Conservation (phyloP, 371 early-diverging fungal species). For the Catenaria anguillulae region DNA sequence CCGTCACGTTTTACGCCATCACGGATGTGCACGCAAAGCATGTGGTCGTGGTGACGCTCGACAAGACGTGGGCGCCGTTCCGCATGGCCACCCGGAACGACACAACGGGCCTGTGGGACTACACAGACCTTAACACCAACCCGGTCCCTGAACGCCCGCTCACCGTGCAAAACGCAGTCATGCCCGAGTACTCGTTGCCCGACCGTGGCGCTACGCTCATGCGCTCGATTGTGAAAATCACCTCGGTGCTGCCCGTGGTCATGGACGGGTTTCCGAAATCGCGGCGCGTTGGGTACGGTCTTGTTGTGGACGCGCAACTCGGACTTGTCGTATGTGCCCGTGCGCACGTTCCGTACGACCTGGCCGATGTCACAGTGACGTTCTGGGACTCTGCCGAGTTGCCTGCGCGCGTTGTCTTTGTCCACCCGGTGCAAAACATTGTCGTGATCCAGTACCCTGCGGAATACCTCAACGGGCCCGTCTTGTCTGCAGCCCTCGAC, state of each 20-base stretch:
- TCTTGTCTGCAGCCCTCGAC: constrained; percentile 45
- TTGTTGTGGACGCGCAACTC: constrained; percentile 52
- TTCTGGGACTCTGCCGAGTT: constrained; percentile 39
- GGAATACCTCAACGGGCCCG: constrained; percentile 47
- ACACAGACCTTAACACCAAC: constrained; percentile 47
- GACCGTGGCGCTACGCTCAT: constrained; percentile 15
- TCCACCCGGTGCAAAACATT: constrained; percentile 73
- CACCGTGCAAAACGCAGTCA: constrained; percentile 18
- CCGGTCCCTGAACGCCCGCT: constrained; percentile 16
- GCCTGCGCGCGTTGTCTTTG: constrained; percentile 28
- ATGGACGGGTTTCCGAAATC: constrained; percentile 26
- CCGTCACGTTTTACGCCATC: constrained; percentile 57
- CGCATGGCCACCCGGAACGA: constrained; percentile 61
- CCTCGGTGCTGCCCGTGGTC: constrained; percentile 20
- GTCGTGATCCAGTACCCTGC: constrained; percentile 63
- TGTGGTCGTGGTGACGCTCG: constrained; percentile 56
- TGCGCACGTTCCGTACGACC: constrained; percentile 56
- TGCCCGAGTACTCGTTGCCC: constrained; percentile 25
- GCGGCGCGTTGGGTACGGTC: constrained; percentile 48
- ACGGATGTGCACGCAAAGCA: constrained; percentile 45
- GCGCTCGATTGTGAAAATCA: constrained; percentile 22
- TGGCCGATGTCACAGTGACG: constrained; percentile 58
- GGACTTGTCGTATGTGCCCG: constrained; percentile 65
- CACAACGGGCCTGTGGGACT: constrained; percentile 71
- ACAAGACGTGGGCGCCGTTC: constrained; percentile 69